Evolutionary conservation across 2,329 filamentous ascomycete genomes (phyloP).

Genomic region (Conoideocrella luteorostrata): DNA sequence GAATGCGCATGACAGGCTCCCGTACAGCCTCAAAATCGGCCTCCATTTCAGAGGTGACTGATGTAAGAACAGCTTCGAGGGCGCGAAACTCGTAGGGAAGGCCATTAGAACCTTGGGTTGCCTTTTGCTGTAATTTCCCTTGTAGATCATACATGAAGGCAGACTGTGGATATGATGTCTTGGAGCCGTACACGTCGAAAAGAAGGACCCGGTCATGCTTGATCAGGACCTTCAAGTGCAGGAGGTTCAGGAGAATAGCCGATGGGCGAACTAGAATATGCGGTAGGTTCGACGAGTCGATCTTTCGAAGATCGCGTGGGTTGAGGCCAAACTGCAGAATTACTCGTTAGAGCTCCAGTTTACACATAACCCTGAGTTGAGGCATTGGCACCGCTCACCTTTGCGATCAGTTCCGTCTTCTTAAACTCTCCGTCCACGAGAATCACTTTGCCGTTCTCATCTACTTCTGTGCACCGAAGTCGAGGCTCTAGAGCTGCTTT

Average conservation of each 20-base stretch:
- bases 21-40: constrained; percentile 91
- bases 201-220: constrained; percentile 91
- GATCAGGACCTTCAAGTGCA: constrained; percentile 94
- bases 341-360: too few relatives aligned
- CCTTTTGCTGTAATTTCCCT: constrained; percentile 80
- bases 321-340: constrained; percentile 85
- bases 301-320: constrained; percentile 92
- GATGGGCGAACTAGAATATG: constrained; percentile 91
- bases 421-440: constrained; percentile 94
- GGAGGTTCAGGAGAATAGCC: constrained; percentile 87
- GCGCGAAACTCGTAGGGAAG: constrained; percentile 95
- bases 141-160: constrained; percentile 98
- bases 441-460: constrained; percentile 85
- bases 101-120: constrained; percentile 45
- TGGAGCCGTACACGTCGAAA: constrained; percentile 93
- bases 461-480: constrained; percentile 89
- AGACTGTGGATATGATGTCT: constrained; percentile 90
- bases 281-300: constrained; percentile 90
- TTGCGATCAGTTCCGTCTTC: constrained; percentile 94
- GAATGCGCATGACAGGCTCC: constrained; percentile 82
- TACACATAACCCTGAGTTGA: not conserved
- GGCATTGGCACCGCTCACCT: constrained; percentile 44
- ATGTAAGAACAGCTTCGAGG: constrained; percentile 89
- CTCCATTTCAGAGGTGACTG: constrained; percentile 85
- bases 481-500: constrained; percentile 81